Conservation (phyloP, 768 basidiomycete species). For the Collybia sordida region DNA sequence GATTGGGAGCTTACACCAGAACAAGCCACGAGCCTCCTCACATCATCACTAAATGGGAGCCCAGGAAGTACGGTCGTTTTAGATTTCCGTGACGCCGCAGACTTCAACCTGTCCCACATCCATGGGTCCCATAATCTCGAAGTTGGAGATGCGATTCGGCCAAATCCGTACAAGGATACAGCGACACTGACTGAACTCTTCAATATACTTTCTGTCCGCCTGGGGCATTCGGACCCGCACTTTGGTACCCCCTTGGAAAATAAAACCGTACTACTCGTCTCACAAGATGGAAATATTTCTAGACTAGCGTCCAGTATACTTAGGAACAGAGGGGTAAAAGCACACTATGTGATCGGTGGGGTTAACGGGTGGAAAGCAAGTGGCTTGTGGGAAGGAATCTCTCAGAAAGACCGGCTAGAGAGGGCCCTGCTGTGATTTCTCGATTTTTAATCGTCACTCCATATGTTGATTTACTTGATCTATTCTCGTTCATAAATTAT, state of each 20-base stretch:
- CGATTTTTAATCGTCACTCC: not conserved
- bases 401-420: too few species aligned
- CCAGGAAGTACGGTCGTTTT: constrained; percentile 6
- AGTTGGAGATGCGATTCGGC: constrained; percentile 8
- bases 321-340: constrained; percentile 5
- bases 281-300: constrained; percentile 18
- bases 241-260: constrained; percentile 13
- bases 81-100: constrained; percentile 15
- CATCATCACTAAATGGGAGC: not conserved
- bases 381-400: constrained; percentile 1
- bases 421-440: constrained; percentile 3
- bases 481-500: not conserved
- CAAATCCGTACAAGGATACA: constrained; percentile 23
- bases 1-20: constrained; percentile 20
- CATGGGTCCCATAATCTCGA: constrained; percentile 15
- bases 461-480: not conserved
- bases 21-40: constrained; percentile 11
- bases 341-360: constrained; percentile 3
- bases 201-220: constrained; percentile 12
- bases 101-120: constrained; percentile 16
- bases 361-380: not conserved
- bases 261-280: constrained; percentile 15
- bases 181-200: constrained; percentile 19
- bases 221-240: constrained; percentile 10
- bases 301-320: constrained; percentile 20